Evolutionary conservation across 73 alveolate species (phyloP).

Genomic region (Symbiodinium pilosum): DNA sequence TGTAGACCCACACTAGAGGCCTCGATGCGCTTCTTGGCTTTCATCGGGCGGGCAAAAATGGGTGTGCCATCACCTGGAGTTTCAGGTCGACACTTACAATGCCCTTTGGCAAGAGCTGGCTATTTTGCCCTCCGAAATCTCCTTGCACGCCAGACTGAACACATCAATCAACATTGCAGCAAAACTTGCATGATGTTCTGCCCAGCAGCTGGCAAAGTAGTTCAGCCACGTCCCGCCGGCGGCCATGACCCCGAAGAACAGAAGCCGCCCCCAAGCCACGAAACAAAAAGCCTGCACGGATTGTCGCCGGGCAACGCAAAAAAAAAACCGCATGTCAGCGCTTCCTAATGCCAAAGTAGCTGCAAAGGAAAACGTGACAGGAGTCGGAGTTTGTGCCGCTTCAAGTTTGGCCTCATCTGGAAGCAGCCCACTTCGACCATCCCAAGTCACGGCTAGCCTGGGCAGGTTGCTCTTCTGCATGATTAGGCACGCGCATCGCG

Average conservation of each 20-base stretch:
- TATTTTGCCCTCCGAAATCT: no score
- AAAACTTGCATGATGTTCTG: neutral
- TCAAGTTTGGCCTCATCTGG: conserved; percentile 4
- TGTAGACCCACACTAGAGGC: no score
- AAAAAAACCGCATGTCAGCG: no score
- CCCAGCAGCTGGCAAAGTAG: neutral
- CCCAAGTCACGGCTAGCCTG: conserved; percentile 25
- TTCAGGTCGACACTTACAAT: no score
- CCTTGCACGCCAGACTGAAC: no score
- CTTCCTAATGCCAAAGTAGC: no score
- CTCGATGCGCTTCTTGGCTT: conserved; percentile 5
- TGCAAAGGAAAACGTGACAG: no score
- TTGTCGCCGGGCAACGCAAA: no score
- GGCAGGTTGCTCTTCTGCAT: no score
- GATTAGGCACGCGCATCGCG: no score
- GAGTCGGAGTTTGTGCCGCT: no score
- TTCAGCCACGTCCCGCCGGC: neutral
- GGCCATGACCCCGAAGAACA: neutral
- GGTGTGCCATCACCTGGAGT: conserved; percentile 23
- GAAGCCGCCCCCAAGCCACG: conserved; percentile 28
- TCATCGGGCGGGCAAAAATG: conserved; percentile 16
- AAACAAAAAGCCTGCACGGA: conserved; percentile 8
- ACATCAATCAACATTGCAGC: neutral
- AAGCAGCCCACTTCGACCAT: neutral
- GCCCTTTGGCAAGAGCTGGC: no score